Percentiles rank a stretch among this genome's conserved stretches.
Conservation (phyloP, 2,329 filamentous ascomycete genomes). For the Trichophaea hybrida region DNA sequence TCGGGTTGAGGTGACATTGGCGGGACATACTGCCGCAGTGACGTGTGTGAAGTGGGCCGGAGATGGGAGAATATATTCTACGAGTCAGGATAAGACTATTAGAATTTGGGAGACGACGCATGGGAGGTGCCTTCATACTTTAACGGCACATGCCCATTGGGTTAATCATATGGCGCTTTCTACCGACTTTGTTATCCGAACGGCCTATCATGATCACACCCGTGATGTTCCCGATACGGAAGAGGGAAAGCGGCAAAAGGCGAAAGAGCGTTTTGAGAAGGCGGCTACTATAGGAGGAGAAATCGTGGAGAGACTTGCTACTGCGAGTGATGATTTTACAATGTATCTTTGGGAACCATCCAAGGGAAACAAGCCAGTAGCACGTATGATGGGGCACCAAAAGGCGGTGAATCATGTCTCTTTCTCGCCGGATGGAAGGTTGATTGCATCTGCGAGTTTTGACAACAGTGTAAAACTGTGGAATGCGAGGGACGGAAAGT, state of each 20-base stretch:
- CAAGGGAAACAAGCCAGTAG: slow-evolving; percentile 64
- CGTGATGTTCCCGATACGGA: slow-evolving; percentile 53
- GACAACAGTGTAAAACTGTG: slow-evolving; percentile 93
- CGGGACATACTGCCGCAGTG: slow-evolving; percentile 76
- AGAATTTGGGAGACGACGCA: slow-evolving; percentile 75
- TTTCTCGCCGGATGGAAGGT: slow-evolving; percentile 76
- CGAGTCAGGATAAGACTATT: slow-evolving; percentile 81
- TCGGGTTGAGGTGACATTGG: slow-evolving; percentile 65
- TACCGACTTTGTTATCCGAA: slow-evolving; percentile 78
- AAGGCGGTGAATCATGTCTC: slow-evolving; percentile 94
- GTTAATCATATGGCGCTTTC: slow-evolving; percentile 91
- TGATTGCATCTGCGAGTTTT: slow-evolving; percentile 79
- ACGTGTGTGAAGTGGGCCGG: slow-evolving; percentile 92
- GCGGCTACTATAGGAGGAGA: slow-evolving; percentile 63
- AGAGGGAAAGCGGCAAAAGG: slow-evolving; percentile 58
- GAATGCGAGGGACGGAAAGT: slow-evolving; percentile 55
- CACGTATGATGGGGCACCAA: slow-evolving; percentile 82
- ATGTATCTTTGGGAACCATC: slow-evolving; percentile 91
- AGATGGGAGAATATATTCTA: slow-evolving; percentile 68
- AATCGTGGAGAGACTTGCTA: slow-evolving; percentile 71
- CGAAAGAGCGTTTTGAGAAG: slow-evolving; percentile 70
- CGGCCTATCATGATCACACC: slow-evolving; percentile 72
- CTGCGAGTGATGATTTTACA: slow-evolving; percentile 87
- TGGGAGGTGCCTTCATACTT: slow-evolving; percentile 64
- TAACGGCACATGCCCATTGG: slow-evolving; percentile 78